A percentile compares a stretch with the other conserved stretches of the same genome.
Conservation (phyloP, 371 early-diverging fungal genomes). For the Rhizopus sp. region DNA sequence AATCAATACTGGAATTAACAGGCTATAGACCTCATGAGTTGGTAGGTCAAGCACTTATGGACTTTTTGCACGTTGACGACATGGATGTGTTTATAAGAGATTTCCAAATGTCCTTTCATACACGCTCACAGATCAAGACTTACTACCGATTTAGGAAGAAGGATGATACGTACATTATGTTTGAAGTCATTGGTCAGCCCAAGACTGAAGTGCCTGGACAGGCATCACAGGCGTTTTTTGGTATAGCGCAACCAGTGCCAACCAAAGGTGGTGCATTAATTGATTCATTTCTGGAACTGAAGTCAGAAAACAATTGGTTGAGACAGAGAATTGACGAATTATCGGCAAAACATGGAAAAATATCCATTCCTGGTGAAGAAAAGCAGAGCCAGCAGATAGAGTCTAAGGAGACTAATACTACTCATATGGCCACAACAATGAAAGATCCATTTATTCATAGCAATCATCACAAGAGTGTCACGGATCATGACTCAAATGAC, state of each 20-base stretch:
- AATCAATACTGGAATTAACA: constrained; percentile 54
- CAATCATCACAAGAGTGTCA: not conserved
- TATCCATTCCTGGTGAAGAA: constrained; percentile 1
- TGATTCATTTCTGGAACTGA: constrained; percentile 58
- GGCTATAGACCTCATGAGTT: constrained; percentile 64
- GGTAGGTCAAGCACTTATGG: constrained; percentile 51
- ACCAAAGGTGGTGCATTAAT: constrained; percentile 48
- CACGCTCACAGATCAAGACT: constrained; percentile 40
- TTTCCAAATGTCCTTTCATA: constrained; percentile 49
- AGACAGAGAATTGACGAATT: constrained; percentile 37
- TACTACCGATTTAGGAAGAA: constrained; percentile 56
- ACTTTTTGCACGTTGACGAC: constrained; percentile 65
- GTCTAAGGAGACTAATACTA: not conserved
- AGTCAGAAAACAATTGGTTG: constrained; percentile 58
- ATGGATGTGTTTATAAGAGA: constrained; percentile 52
- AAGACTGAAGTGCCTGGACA: constrained; percentile 29
- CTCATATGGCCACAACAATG: not conserved
- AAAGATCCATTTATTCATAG: not conserved
- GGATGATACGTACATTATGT: constrained; percentile 48
- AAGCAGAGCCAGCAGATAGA: not conserved
- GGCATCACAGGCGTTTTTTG: constrained; percentile 49
- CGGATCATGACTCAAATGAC: not conserved
- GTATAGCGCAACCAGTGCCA: constrained; percentile 56
- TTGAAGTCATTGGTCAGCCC: constrained; percentile 56
- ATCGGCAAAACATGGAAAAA: constrained; percentile 18